Percentiles rank a stretch among this genome's conserved stretches.
Evolutionary conservation across 441 rosid species (phyloP).

Genomic region (Biscutella laevigata): DNA sequence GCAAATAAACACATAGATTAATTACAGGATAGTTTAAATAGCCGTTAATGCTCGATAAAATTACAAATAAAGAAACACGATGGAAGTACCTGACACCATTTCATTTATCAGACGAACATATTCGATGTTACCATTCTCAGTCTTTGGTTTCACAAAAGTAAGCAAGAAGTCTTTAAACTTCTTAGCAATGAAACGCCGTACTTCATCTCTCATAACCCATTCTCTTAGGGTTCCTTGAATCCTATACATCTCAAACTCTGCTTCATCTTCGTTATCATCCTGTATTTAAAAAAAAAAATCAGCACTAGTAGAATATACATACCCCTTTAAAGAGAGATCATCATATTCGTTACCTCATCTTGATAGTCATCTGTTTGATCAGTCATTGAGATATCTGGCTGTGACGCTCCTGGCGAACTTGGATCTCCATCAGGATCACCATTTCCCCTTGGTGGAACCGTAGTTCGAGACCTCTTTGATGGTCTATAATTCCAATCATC

Average conservation of each 20-base stretch:
- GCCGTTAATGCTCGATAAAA: background rate
- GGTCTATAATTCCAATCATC: constrained; percentile 77
- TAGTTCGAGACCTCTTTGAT: constrained; percentile 73
- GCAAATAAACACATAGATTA: constrained; percentile 23
- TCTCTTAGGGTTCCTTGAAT: constrained; percentile 90
- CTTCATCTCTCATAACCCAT: constrained; percentile 98
- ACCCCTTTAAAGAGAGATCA: background rate
- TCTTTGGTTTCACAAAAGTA: constrained; percentile 67
- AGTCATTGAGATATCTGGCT: constrained; percentile 71
- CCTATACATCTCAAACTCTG: constrained; percentile 81
- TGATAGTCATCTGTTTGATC: constrained; percentile 78
- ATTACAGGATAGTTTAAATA: background rate
- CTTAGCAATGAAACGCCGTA: constrained; percentile 78
- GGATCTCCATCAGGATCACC: constrained; percentile 63
- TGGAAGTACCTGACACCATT: constrained; percentile 72
- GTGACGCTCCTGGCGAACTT: constrained; percentile 72
- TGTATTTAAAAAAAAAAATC: constrained; percentile 6
- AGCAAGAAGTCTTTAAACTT: constrained; percentile 87
- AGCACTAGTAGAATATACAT: background rate
- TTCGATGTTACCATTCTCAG: constrained; percentile 49
- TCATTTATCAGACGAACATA: constrained; percentile 79
- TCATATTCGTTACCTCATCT: constrained; percentile 38
- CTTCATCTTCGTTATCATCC: constrained; percentile 79
- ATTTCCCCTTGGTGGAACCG: constrained; percentile 43
- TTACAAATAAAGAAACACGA: background rate